These are phyloP conservation scores for Tetracladium setigerum DNA, from an alignment of 495 filamentous ascomycete species.

Conservation along the genomic window DNA sequence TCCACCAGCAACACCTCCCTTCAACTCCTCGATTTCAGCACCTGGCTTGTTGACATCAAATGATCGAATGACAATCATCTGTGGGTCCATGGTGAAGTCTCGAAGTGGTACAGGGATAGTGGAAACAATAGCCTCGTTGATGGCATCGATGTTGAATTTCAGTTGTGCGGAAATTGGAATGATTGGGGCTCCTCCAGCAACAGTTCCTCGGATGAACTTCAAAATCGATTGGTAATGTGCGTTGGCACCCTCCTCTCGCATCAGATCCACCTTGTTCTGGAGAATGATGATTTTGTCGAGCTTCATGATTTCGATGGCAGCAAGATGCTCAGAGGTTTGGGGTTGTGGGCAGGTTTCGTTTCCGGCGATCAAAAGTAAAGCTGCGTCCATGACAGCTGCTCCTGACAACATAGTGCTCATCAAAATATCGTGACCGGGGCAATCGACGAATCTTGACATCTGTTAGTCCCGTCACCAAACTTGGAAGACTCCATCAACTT, in stretches of 20 bases:
- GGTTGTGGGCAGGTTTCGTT: slow-evolving; percentile 98
- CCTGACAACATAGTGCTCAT: slow-evolving; percentile 99
- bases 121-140: slow-evolving; percentile 87
- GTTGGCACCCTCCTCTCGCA: slow-evolving; percentile 86
- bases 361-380: slow-evolving; percentile 90
- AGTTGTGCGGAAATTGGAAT: slow-evolving; percentile 98
- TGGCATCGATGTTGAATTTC: slow-evolving; percentile 98
- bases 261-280: slow-evolving; percentile 98
- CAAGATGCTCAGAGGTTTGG: slow-evolving; percentile 97
- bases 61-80: slow-evolving; percentile 98
- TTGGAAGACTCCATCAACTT: slow-evolving; percentile 31
- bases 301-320: slow-evolving; percentile 99
- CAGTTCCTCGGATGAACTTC: slow-evolving; percentile 96
- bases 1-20: slow-evolving; percentile 97
- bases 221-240: slow-evolving; percentile 92
- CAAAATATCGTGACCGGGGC: slow-evolving; percentile 99
- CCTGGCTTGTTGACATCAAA: slow-evolving; percentile 99
- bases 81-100: slow-evolving; percentile 83
- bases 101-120: slow-evolving; percentile 86
- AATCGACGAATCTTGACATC: slow-evolving; percentile 77
- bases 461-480: neutral
- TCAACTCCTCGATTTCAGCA: slow-evolving; percentile 98
- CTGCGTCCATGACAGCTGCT: slow-evolving; percentile 98
- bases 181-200: slow-evolving; percentile 90
- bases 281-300: slow-evolving; percentile 97